These are phyloP conservation scores for Monosporascus cannonballus DNA, from an alignment of 2,329 filamentous ascomycete genomes.

Conservation along the genomic window DNA sequence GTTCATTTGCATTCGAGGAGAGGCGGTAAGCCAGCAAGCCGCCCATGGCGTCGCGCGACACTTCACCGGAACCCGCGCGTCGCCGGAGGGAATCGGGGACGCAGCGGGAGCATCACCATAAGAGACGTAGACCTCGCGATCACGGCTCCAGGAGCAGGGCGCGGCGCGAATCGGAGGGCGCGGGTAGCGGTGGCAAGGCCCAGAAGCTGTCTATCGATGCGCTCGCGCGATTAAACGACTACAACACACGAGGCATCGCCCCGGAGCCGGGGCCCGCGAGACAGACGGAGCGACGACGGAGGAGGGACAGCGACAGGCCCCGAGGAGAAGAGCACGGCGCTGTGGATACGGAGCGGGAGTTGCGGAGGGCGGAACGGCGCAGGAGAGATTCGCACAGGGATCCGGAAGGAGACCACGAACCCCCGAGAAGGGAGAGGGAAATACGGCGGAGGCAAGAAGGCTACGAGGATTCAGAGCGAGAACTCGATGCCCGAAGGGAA, in stretches of 20 bases:
- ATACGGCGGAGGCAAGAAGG: slow-evolving; percentile 12
- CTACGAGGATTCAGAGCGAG: slow-evolving; percentile 16
- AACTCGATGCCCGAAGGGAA: slow-evolving; percentile 12
- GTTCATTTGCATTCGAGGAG: too few relatives aligned
- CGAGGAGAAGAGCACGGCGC: slow-evolving; percentile 18
- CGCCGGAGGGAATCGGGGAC: slow-evolving; percentile 21
- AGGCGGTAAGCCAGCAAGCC: not conserved
- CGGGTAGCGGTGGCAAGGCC: slow-evolving; percentile 17
- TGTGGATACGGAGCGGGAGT: slow-evolving; percentile 25
- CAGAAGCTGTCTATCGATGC: slow-evolving; percentile 44
- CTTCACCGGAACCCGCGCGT: slow-evolving; percentile 14
- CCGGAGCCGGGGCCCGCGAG: slow-evolving; percentile 31
- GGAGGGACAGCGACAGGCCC: slow-evolving; percentile 27
- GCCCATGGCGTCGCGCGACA: slow-evolving; percentile 27
- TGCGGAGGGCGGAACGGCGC: slow-evolving; percentile 15
- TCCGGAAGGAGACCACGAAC: slow-evolving; percentile 13
- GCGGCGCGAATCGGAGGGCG: slow-evolving; percentile 28
- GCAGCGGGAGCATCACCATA: slow-evolving; percentile 29
- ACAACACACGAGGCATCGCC: slow-evolving; percentile 41
- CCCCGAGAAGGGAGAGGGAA: slow-evolving; percentile 10
- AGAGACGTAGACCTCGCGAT: slow-evolving; percentile 27
- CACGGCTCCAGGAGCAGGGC: slow-evolving; percentile 23
- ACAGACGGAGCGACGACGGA: slow-evolving; percentile 36
- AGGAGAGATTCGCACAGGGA: slow-evolving; percentile 9
- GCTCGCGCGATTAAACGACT: slow-evolving; percentile 58